Conservation (phyloP, 371 early-diverging fungal genomes). For the Umbelopsis sp. region DNA sequence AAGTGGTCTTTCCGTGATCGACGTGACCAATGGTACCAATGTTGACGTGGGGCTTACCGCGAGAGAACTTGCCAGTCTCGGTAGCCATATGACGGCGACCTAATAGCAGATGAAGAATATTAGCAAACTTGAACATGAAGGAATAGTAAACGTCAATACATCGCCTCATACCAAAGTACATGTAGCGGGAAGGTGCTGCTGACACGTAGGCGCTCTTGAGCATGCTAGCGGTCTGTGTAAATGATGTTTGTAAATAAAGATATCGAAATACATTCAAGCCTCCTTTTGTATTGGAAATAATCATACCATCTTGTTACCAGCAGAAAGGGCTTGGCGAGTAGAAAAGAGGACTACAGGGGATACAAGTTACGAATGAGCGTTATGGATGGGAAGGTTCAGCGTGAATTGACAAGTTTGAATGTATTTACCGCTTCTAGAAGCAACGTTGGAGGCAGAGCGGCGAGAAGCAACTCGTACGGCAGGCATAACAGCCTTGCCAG, state of each 20-base stretch:
- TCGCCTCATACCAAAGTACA: slow-evolving; percentile 41
- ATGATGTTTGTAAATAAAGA: background rate
- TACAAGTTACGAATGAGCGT: background rate
- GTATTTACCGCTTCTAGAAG: slow-evolving; percentile 41
- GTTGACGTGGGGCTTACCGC: slow-evolving; percentile 97
- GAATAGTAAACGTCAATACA: background rate
- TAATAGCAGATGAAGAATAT: slow-evolving; percentile 7
- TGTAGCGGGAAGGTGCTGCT: slow-evolving; percentile 43
- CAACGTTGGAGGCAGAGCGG: slow-evolving; percentile 46
- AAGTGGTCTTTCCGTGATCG: slow-evolving; percentile 99
- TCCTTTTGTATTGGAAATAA: background rate
- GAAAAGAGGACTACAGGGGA: slow-evolving; percentile 34
- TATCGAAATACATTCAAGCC: background rate
- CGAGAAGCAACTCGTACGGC: slow-evolving; percentile 54
- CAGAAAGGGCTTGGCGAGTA: slow-evolving; percentile 44
- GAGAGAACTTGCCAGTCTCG: slow-evolving; percentile 63
- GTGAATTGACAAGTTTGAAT: background rate
- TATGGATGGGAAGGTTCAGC: background rate
- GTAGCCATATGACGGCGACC: slow-evolving; percentile 54
- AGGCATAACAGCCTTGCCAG: slow-evolving; percentile 50
- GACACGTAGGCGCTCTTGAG: slow-evolving; percentile 44
- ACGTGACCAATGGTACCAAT: slow-evolving; percentile 99
- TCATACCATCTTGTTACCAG: slow-evolving; percentile 52
- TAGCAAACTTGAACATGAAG: background rate
- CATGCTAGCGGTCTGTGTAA: slow-evolving; percentile 42